phyloP scores from a whole-genome alignment of 345 rosid genomes.

The Tarenaya hassleriana region DNA sequence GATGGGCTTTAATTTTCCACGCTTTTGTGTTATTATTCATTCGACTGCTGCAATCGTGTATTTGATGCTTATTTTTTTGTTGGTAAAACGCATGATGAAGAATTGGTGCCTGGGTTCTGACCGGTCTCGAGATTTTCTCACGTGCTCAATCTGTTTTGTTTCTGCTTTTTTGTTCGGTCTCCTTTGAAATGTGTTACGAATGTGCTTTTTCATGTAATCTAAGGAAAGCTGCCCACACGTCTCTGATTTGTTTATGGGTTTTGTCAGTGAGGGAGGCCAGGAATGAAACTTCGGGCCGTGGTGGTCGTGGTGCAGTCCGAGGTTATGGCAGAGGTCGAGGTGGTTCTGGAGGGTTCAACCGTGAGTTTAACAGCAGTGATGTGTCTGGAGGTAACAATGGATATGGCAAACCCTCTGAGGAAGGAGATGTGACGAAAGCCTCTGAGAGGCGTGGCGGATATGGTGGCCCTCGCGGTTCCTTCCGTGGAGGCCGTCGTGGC shows the following conservation, averaged over 20 bases:
- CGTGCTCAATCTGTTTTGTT: too few relatives aligned
- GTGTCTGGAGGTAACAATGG: conserved; percentile 44
- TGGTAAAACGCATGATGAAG: too few relatives aligned
- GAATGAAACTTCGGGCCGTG: conserved; percentile 65
- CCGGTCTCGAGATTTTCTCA: too few relatives aligned
- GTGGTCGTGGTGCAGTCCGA: conserved; percentile 45
- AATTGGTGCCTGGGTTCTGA: too few relatives aligned
- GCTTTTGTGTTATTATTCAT: neutral
- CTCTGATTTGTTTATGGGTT: conserved; percentile 15
- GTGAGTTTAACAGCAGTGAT: conserved; percentile 46
- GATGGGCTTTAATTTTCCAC: neutral
- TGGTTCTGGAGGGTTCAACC: conserved; percentile 51
- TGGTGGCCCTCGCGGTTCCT: conserved; percentile 54
- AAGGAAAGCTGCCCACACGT: too few relatives aligned
- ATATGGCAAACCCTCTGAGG: conserved; percentile 52
- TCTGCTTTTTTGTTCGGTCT: too few relatives aligned
- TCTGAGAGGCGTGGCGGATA: conserved; percentile 41
- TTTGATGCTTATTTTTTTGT: neutral
- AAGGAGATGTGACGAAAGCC: conserved; percentile 51
- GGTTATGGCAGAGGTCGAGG: conserved; percentile 65
- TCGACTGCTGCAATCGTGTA: too few relatives aligned
- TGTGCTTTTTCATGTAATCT: too few relatives aligned
- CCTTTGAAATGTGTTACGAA: too few relatives aligned
- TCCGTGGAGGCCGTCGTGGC: conserved; percentile 76
- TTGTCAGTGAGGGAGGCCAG: conserved; percentile 66